A percentile compares a stretch with the other conserved stretches of the same genome.
phyloP scores from a whole-genome alignment of 2,329 filamentous ascomycete genomes.

The Penicillium sumatraense region DNA sequence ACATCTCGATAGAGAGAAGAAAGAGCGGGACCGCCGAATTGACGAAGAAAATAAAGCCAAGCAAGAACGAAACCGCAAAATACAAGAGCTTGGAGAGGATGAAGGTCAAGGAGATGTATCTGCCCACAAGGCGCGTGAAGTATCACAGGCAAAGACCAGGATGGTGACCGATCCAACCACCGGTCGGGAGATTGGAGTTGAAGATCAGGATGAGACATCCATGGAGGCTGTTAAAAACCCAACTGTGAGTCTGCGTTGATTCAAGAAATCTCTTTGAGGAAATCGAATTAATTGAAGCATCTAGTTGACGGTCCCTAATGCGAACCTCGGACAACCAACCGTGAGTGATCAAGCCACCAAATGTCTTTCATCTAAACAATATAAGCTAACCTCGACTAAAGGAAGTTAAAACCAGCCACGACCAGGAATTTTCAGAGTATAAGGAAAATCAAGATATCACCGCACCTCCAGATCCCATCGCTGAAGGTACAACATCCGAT shows the following conservation, averaged over 20 bases:
- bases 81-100: conserved; percentile 34
- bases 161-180: conserved; percentile 86
- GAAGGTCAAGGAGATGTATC: conserved; percentile 51
- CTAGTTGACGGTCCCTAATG: conserved; percentile 83
- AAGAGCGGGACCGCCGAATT: conserved; percentile 71
- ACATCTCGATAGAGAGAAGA: conserved; percentile 78
- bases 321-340: conserved; percentile 77
- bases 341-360: conserved; percentile 40
- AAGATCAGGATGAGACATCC: conserved; percentile 74
- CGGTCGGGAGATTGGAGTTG: conserved; percentile 81
- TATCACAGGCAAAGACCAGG: conserved; percentile 54
- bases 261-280: too few species aligned
- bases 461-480: conserved; percentile 84
- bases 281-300: not conserved
- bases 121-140: conserved; percentile 54
- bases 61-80: conserved; percentile 22
- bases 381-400: conserved; percentile 28
- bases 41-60: conserved; percentile 57
- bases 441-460: conserved; percentile 85
- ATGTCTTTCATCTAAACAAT: not conserved
- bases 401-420: conserved; percentile 70
- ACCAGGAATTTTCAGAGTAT: conserved; percentile 78
- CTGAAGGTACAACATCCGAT: conserved; percentile 82
- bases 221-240: conserved; percentile 74
- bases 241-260: conserved; percentile 63